Evolutionary conservation across 768 basidiomycete genomes (phyloP).

Genomic region (Pleurotus tuber-regium): DNA sequence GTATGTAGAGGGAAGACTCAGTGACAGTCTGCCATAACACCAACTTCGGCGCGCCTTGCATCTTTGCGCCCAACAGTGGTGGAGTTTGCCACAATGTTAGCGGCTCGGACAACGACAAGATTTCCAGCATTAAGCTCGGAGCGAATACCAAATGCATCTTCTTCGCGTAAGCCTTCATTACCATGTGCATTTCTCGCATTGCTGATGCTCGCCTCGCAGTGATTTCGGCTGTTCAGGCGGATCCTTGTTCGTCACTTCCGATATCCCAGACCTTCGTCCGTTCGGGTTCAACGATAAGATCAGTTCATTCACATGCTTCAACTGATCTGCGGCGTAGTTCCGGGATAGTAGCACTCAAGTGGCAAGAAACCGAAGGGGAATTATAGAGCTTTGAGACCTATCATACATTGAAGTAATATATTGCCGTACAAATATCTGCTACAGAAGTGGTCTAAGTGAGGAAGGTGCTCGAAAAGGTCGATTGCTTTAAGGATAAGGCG

Average conservation of each 20-base stretch:
- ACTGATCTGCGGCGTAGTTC: too few species aligned
- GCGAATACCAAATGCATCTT: neutral
- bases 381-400: too few species aligned
- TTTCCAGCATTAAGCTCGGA: neutral
- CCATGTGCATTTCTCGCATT: neutral
- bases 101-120: neutral
- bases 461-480: too few species aligned
- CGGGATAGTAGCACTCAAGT: too few species aligned
- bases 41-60: neutral
- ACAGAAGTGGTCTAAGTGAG: too few species aligned
- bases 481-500: too few species aligned
- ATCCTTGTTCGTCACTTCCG: neutral
- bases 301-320: neutral
- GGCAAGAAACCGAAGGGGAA: too few species aligned
- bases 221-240: neutral
- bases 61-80: neutral
- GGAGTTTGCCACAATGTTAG: neutral
- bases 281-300: neutral
- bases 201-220: neutral
- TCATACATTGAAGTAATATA: too few species aligned
- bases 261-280: neutral
- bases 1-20: neutral
- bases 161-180: neutral
- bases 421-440: too few species aligned
- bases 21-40: neutral